These are phyloP conservation scores for Colletotrichum trifolii DNA, from an alignment of 2,329 filamentous ascomycete genomes.

Conservation along the genomic window DNA sequence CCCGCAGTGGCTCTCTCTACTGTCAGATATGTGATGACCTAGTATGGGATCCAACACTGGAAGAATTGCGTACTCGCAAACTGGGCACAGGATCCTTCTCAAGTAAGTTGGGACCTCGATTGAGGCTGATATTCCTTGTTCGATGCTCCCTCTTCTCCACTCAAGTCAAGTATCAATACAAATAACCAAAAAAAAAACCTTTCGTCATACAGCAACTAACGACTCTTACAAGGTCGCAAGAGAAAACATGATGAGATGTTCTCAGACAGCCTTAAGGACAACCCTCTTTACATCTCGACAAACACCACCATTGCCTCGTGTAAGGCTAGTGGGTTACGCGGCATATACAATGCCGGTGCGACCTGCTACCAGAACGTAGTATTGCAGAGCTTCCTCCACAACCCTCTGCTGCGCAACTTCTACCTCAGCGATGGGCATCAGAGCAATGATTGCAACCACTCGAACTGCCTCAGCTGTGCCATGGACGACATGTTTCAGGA, in stretches of 20 bases:
- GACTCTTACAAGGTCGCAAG: constrained; percentile 67
- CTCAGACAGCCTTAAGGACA: constrained; percentile 73
- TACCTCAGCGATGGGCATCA: constrained; percentile 93
- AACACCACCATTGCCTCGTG: constrained; percentile 87
- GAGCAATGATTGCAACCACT: constrained; percentile 74
- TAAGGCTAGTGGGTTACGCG: constrained; percentile 86
- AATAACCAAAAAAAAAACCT: no score
- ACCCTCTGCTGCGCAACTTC: constrained; percentile 89
- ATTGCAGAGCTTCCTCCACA: constrained; percentile 91
- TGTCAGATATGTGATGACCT: constrained; percentile 87
- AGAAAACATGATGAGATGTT: constrained; percentile 80
- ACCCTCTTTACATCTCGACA: constrained; percentile 78
- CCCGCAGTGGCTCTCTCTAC: constrained; percentile 77
- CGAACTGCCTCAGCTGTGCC: constrained; percentile 74
- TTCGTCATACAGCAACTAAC: neutral
- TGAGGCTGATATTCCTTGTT: no score
- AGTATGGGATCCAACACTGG: constrained; percentile 84
- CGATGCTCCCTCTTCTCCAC: no score
- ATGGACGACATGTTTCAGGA: constrained; percentile 81
- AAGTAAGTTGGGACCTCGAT: constrained; percentile 57
- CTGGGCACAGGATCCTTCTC: constrained; percentile 74
- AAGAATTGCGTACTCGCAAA: constrained; percentile 78
- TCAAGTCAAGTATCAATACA: no score
- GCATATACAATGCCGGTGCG: constrained; percentile 97
- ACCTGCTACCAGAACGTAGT: constrained; percentile 99